Conservation (phyloP, 208 protist genomes). For the Wallacemonas sp. region DNA sequence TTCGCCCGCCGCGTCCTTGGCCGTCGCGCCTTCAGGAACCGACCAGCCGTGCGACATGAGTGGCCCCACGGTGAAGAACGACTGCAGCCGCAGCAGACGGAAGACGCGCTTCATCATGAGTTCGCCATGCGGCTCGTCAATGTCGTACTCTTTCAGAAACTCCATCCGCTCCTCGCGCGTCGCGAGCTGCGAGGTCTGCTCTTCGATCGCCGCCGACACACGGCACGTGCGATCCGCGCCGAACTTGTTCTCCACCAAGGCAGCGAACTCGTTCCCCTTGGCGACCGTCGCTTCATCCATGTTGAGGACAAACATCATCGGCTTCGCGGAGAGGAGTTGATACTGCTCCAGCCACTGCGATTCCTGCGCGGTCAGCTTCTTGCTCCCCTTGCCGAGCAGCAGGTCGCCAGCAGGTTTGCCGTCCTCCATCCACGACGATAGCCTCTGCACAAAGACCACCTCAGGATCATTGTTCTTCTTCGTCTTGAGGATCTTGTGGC, state of each 20-base stretch:
- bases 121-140: conserved; percentile 65
- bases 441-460: conserved; percentile 41
- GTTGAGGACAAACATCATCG: conserved; percentile 89
- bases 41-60: conserved; percentile 83
- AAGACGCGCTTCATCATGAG: conserved; percentile 67
- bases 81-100: conserved; percentile 58
- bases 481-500: conserved; percentile 45
- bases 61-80: conserved; percentile 90
- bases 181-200: conserved; percentile 70
- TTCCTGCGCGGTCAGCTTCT: conserved; percentile 33
- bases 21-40: conserved; percentile 45
- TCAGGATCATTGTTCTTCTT: conserved; percentile 44
- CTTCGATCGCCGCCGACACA: conserved; percentile 74
- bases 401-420: conserved; percentile 50
- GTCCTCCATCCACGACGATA: conserved; percentile 59
- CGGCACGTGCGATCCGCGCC: conserved; percentile 59
- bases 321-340: conserved; percentile 77
- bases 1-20: conserved; percentile 67
- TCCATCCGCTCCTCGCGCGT: conserved; percentile 69
- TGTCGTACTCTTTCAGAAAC: conserved; percentile 81
- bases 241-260: conserved; percentile 57
- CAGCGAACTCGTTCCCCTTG: conserved; percentile 57
- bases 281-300: conserved; percentile 62
- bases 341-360: conserved; percentile 42
- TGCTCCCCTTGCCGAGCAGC: conserved; percentile 6